Percentiles rank a stretch among this genome's conserved stretches.
Evolutionary conservation across 2,329 filamentous ascomycete genomes (phyloP).

Genomic region (Colletotrichum cuscutae): DNA sequence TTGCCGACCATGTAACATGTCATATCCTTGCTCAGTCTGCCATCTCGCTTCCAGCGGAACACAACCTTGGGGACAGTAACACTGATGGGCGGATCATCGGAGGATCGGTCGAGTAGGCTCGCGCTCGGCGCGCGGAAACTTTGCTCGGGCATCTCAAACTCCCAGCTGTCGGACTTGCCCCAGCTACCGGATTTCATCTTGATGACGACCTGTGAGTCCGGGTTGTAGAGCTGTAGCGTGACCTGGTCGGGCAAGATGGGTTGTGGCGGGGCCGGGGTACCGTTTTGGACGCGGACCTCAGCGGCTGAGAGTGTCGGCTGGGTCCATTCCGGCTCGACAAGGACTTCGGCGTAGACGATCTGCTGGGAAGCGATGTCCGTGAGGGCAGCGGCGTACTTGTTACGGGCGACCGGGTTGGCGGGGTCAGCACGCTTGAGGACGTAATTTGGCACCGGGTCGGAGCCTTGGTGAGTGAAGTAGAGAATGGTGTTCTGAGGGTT

Average conservation of each 20-base stretch:
- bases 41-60: conserved; percentile 91
- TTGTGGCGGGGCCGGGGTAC: conserved; percentile 67
- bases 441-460: conserved; percentile 83
- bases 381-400: conserved; percentile 87
- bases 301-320: conserved; percentile 85
- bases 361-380: conserved; percentile 84
- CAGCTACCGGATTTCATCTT: conserved; percentile 79
- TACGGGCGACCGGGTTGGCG: conserved; percentile 73
- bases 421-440: conserved; percentile 82
- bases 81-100: conserved; percentile 49
- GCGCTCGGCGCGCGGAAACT: conserved; percentile 84
- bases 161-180: conserved; percentile 84
- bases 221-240: conserved; percentile 91
- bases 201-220: conserved; percentile 83
- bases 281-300: conserved; percentile 77
- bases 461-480: conserved; percentile 77
- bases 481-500: conserved; percentile 67
- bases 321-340: conserved; percentile 86
- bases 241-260: conserved; percentile 83
- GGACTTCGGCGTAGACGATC: conserved; percentile 87
- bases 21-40: conserved; percentile 86
- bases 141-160: conserved; percentile 90
- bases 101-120: conserved; percentile 81
- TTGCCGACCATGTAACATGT: conserved; percentile 88
- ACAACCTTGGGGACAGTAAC: conserved; percentile 77